A percentile compares a stretch with the other conserved stretches of the same genome.
These are phyloP conservation scores for Catenaria anguillulae DNA, from an alignment of 371 early-diverging fungal genomes.

Conservation along the genomic window DNA sequence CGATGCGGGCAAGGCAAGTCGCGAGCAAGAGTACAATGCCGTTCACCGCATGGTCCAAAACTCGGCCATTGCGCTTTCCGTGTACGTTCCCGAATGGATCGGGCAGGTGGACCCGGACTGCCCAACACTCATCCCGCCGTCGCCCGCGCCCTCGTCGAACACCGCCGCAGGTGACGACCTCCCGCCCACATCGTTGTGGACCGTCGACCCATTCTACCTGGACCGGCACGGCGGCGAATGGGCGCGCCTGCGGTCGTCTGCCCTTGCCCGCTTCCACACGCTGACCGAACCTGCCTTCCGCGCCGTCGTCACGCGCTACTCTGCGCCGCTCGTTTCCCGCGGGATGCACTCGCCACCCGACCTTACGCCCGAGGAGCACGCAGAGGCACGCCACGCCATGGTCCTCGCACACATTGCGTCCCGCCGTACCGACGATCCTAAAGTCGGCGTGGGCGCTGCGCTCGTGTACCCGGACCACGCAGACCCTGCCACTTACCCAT, in stretches of 20 bases:
- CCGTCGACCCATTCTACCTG: background rate
- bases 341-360: background rate
- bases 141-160: too few species aligned
- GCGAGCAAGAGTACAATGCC: background rate
- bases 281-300: background rate
- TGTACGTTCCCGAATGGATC: background rate
- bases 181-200: background rate
- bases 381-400: background rate
- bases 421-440: constrained; percentile 3
- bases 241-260: background rate
- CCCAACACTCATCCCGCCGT: too few species aligned
- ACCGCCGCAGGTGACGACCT: too few species aligned
- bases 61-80: background rate
- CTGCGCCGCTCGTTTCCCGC: too few species aligned
- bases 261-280: background rate
- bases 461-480: background rate
- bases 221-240: background rate
- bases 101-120: background rate
- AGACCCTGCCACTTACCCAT: background rate
- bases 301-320: background rate
- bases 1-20: background rate
- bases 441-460: constrained; percentile 1
- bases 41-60: background rate
- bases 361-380: background rate
- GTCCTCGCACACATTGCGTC: constrained; percentile 1